These are phyloP conservation scores for Debaryomycetaceae sp. DNA, from an alignment of 1,139 yeast genomes.

Conservation along the genomic window DNA sequence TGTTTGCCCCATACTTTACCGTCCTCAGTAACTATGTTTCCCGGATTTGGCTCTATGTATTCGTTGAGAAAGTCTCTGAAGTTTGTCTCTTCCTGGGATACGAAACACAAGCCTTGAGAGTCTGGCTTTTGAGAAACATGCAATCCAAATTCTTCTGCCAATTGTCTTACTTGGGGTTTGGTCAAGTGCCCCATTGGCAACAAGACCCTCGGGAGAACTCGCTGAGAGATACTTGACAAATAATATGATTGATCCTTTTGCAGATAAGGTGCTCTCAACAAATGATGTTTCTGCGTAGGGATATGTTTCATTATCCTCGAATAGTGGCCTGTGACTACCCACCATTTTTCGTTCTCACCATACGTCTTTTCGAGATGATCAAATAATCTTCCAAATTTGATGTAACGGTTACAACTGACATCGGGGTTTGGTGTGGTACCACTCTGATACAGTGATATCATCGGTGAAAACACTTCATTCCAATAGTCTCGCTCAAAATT, in stretches of 20 bases:
- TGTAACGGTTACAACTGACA: constrained; percentile 76
- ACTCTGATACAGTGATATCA: constrained; percentile 64
- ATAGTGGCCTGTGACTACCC: constrained; percentile 96
- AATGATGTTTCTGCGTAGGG: constrained; percentile 32
- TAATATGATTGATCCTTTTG: constrained; percentile 91
- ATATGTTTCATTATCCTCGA: constrained; percentile 52
- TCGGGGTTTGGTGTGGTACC: constrained; percentile 97
- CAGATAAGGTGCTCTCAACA: constrained; percentile 57
- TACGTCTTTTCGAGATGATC: constrained; percentile 46
- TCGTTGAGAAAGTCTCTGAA: constrained; percentile 76
- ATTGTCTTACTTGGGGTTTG: constrained; percentile 68
- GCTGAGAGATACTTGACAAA: constrained; percentile 60
- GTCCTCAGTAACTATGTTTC: constrained; percentile 70
- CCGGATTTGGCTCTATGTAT: constrained; percentile 69
- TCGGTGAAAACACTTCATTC: constrained; percentile 88
- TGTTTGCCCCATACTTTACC: constrained; percentile 80
- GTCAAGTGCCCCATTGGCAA: constrained; percentile 79
- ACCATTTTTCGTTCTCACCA: constrained; percentile 43
- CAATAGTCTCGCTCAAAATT: constrained; percentile 90
- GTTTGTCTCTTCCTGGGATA: constrained; percentile 65
- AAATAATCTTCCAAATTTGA: constrained; percentile 80
- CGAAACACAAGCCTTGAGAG: constrained; percentile 94
- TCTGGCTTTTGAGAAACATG: constrained; percentile 79
- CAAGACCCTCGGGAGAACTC: constrained; percentile 47
- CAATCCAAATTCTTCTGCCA: constrained; percentile 56